Evolutionary conservation across 1,284 basidiomycete genomes (phyloP).

Genomic region (Termitomyces sp.): DNA sequence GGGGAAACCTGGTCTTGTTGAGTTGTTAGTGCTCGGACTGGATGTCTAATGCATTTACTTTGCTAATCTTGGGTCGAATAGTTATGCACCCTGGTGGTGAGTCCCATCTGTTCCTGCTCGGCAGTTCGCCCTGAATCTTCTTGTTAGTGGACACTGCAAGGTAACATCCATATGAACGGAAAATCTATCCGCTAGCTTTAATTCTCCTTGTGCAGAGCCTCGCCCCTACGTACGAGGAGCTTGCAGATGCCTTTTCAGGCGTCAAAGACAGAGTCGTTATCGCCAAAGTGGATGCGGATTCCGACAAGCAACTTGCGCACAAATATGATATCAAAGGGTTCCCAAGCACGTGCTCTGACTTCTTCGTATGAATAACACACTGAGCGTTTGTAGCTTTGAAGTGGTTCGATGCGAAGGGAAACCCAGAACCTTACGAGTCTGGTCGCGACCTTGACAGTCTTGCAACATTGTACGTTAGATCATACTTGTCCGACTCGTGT

Average conservation of each 20-base stretch:
- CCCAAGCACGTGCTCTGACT: slow-evolving; percentile 59
- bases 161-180: slow-evolving; percentile 29
- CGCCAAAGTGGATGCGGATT: slow-evolving; percentile 93
- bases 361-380: background rate
- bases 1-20: slow-evolving; percentile 80
- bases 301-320: slow-evolving; percentile 68
- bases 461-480: slow-evolving; percentile 55
- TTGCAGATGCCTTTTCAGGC: slow-evolving; percentile 77
- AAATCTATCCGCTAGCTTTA: background rate
- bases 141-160: slow-evolving; percentile 75
- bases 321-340: slow-evolving; percentile 80
- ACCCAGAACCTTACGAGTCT: slow-evolving; percentile 67
- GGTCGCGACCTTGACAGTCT: slow-evolving; percentile 82
- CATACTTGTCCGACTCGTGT: background rate
- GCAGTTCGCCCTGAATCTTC: background rate
- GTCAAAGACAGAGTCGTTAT: slow-evolving; percentile 81
- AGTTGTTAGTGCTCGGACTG: slow-evolving; percentile 42
- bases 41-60: slow-evolving; percentile 43
- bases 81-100: slow-evolving; percentile 83
- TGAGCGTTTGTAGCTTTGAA: slow-evolving; percentile 62
- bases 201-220: slow-evolving; percentile 52
- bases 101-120: slow-evolving; percentile 23
- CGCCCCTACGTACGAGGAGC: slow-evolving; percentile 83
- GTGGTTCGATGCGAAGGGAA: slow-evolving; percentile 78
- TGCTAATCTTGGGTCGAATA: slow-evolving; percentile 22